Evolutionary conservation across 1,284 basidiomycete species (phyloP), one percentile per base, ranked within the genome.

Genomic region (Wolfiporia cocos): DNA sequence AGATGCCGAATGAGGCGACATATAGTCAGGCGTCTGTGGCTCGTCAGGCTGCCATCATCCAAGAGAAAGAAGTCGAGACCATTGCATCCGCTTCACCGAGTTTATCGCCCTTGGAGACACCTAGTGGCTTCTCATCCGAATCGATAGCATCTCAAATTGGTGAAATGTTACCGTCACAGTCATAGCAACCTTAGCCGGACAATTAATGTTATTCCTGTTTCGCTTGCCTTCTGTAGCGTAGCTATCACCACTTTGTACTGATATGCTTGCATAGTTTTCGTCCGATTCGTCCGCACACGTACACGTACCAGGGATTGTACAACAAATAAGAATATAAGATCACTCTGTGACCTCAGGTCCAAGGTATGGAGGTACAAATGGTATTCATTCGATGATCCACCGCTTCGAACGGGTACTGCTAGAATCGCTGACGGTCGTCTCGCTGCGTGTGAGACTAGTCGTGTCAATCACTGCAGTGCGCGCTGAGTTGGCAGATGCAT

Each of bases 311-410:
- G n/a, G n/a, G n/a, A n/a, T n/a, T n/a, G n/a, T n/a, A n/a, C n/a
- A n/a, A n/a, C n/a, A n/a, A n/a, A n/a, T n/a, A n/a, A n/a, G n/a
- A n/a, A n/a, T n/a, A n/a, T n/a, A n/a, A n/a, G n/a, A n/a, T n/a
- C n/a, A n/a, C n/a, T n/a, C n/a, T n/a, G n/a, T n/a, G n/a, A n/a
- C n/a, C n/a, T n/a, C n/a, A n/a, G n/a, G n/a, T n/a, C n/a, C n/a
- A n/a, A n/a, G n/a, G n/a, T n/a, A n/a, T n/a, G n/a, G n/a, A n/a
- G n/a, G n/a, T n/a, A n/a, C n/a, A n/a, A n/a, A n/a, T n/a, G n/a
- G n/a, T n/a, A n/a, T 44, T 67, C 59, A 80, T 61, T 80, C 78
- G 45, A 80, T 78, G 46, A 77, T 63, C 76, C 76, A 78, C 44
- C 74, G 70, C 53, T 68, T 68, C 28, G 52, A 50, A 19, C 31